Evolutionary conservation across 2,329 filamentous ascomycete species (phyloP).

Genomic region (Teratosphaeria pseudoeucalypti): DNA sequence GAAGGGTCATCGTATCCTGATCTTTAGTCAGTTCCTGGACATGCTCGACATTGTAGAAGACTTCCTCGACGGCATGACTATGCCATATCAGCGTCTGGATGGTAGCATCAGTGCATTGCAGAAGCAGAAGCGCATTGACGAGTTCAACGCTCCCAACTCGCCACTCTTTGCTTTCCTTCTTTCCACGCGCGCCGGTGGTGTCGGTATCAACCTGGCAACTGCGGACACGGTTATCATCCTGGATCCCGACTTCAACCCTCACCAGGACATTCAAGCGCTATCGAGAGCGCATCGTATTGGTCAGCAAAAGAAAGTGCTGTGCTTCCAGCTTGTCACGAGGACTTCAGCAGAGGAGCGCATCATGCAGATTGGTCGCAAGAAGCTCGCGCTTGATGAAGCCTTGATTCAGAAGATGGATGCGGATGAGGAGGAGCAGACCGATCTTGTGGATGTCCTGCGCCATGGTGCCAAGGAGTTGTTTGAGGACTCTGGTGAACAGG

Average conservation of each 20-base stretch:
- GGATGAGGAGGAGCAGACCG: conserved; percentile 66
- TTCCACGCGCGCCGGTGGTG: conserved; percentile 87
- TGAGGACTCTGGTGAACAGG: conserved; percentile 58
- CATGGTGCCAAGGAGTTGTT: conserved; percentile 84
- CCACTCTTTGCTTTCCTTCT: conserved; percentile 80
- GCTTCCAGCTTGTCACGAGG: conserved; percentile 88
- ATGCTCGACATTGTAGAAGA: conserved; percentile 86
- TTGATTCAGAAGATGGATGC: conserved; percentile 86
- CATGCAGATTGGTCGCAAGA: conserved; percentile 87
- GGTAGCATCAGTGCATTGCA: conserved; percentile 70
- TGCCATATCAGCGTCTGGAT: conserved; percentile 71
- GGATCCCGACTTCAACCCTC: conserved; percentile 94
- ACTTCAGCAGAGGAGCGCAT: conserved; percentile 89
- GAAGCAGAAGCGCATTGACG: conserved; percentile 90
- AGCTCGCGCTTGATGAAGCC: conserved; percentile 90
- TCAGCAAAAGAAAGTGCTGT: conserved; percentile 89
- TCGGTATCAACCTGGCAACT: conserved; percentile 93
- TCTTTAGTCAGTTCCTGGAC: conserved; percentile 90
- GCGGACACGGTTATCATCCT: conserved; percentile 97
- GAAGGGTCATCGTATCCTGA: conserved; percentile 77
- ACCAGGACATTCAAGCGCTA: conserved; percentile 92
- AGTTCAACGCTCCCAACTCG: conserved; percentile 79
- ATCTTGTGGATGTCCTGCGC: conserved; percentile 77
- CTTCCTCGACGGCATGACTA: conserved; percentile 66
- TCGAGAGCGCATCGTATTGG: conserved; percentile 93